Percentiles rank a stretch among this genome's conserved stretches.
phyloP scores from a whole-genome alignment of 2,329 filamentous ascomycete species.

The Fusarium equiseti region DNA sequence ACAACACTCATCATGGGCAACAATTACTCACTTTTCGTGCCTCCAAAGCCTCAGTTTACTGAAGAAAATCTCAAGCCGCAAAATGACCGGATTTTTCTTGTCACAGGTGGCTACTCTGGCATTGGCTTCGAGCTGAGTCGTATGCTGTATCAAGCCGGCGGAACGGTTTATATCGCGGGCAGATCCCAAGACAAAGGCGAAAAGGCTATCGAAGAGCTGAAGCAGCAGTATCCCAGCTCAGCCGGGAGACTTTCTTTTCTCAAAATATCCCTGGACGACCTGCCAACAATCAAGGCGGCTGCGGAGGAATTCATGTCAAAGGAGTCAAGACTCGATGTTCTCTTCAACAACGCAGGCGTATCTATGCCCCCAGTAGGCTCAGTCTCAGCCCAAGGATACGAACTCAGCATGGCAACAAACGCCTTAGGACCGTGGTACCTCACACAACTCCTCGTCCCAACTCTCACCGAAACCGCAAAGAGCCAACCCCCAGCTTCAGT shows the following conservation, averaged over 20 bases:
- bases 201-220: constrained; percentile 8
- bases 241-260: constrained; percentile 17
- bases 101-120: constrained; percentile 38
- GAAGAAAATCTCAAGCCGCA: constrained; percentile 15
- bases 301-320: constrained; percentile 12
- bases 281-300: constrained; percentile 11
- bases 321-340: constrained; percentile 26
- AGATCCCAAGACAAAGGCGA: constrained; percentile 22
- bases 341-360: constrained; percentile 39
- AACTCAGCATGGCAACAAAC: constrained; percentile 37
- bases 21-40: constrained; percentile 20
- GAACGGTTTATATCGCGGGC: constrained; percentile 33
- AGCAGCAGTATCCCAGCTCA: not conserved
- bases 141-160: constrained; percentile 26
- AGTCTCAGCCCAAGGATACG: constrained; percentile 29
- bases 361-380: constrained; percentile 27
- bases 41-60: constrained; percentile 5
- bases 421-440: constrained; percentile 32
- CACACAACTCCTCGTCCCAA: constrained; percentile 27
- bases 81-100: constrained; percentile 16
- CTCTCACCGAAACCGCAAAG: constrained; percentile 13
- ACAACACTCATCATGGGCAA: constrained; percentile 8
- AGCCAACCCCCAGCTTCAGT: constrained; percentile 3
- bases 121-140: constrained; percentile 29
- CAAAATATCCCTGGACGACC: constrained; percentile 19